phyloP scores from a whole-genome alignment of 2,329 filamentous ascomycete species.

The Alternaria sp. region DNA sequence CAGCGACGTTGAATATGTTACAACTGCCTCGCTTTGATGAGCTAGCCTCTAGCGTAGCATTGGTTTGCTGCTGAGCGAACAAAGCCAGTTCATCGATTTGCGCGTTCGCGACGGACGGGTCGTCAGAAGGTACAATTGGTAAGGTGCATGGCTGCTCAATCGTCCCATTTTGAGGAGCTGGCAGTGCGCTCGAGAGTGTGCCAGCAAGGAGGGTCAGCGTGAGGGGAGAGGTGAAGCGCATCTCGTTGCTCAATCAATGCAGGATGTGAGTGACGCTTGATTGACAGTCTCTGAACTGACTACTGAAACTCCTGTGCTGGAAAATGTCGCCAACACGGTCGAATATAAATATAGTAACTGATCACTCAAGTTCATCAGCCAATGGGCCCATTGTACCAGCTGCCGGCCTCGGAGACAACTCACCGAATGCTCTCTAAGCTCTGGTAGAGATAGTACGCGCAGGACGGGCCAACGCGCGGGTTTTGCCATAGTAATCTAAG shows the following conservation, averaged over 20 bases:
- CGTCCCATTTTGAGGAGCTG: conserved; percentile 31
- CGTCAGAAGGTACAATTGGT: conserved; percentile 31
- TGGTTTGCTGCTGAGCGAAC: conserved; percentile 33
- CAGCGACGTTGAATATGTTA: conserved; percentile 36
- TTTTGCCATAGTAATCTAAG: no score
- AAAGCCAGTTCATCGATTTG: conserved; percentile 36
- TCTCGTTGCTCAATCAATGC: conserved; percentile 18
- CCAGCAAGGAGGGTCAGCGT: conserved; percentile 36
- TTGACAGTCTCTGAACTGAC: background rate
- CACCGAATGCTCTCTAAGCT: background rate
- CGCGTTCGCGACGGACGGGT: conserved; percentile 34
- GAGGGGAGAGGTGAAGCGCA: conserved; percentile 39
- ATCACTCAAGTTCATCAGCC: background rate
- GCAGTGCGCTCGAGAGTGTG: conserved; percentile 36
- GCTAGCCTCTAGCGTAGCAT: conserved; percentile 27
- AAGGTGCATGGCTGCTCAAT: conserved; percentile 21
- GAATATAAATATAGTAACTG: background rate
- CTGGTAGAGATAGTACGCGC: background rate
- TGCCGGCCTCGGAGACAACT: background rate
- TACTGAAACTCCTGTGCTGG: background rate
- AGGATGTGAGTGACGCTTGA: no score
- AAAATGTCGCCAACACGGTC: background rate
- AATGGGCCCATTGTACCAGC: background rate
- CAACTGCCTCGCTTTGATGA: conserved; percentile 36
- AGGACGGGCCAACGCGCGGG: background rate